Percentiles rank a stretch among this genome's conserved stretches.
phyloP scores from a whole-genome alignment of 164 flowering plant genomes.

The Vitis rupestris region DNA sequence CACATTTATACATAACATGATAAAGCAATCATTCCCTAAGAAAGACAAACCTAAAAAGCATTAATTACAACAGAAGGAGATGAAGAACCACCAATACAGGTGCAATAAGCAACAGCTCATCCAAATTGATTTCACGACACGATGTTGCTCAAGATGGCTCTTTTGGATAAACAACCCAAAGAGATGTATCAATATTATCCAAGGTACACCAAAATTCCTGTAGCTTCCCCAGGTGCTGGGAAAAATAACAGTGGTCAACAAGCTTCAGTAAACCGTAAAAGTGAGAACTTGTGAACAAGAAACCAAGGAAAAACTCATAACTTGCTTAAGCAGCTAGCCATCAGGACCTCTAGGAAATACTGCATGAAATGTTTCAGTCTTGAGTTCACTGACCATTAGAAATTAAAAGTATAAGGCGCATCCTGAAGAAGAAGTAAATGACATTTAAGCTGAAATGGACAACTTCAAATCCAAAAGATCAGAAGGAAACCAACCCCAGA shows the following conservation, averaged over 20 bases:
- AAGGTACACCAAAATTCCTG: slow-evolving; percentile 70
- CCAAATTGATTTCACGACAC: slow-evolving; percentile 54
- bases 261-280: not conserved
- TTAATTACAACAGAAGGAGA: not conserved
- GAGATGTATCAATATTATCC: slow-evolving; percentile 62
- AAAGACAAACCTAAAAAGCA: not conserved
- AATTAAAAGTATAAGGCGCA: slow-evolving; percentile 56
- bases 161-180: slow-evolving; percentile 49
- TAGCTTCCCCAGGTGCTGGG: slow-evolving; percentile 68
- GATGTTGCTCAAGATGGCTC: slow-evolving; percentile 47
- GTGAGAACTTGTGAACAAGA: not conserved
- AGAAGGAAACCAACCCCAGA: slow-evolving; percentile 50
- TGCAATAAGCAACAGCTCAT: slow-evolving; percentile 24
- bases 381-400: slow-evolving; percentile 54
- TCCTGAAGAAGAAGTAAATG: slow-evolving; percentile 44
- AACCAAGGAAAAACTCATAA: not conserved
- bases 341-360: slow-evolving; percentile 49
- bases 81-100: not conserved
- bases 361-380: slow-evolving; percentile 46
- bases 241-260: not conserved
- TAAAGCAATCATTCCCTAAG: slow-evolving; percentile 58
- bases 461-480: slow-evolving; percentile 1
- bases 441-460: slow-evolving; percentile 2
- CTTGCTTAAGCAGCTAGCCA: not conserved
- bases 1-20: slow-evolving; percentile 44